Evolutionary conservation across 2,329 filamentous ascomycete species (phyloP).

Genomic region (Davidsoniella eucalypti): DNA sequence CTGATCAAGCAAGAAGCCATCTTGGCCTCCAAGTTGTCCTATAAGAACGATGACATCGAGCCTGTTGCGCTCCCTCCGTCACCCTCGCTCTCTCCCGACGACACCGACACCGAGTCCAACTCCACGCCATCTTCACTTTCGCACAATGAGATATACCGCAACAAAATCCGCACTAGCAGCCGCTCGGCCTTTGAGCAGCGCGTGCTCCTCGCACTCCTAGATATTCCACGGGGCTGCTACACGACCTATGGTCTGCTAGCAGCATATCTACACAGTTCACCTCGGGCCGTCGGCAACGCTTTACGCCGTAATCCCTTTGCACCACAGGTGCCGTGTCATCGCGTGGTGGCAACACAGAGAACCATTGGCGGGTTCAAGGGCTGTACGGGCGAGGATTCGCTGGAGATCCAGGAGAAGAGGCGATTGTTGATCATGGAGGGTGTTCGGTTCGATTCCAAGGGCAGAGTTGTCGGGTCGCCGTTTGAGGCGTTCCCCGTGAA

Average conservation of each 20-base stretch:
- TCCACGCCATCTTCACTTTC: too few species aligned
- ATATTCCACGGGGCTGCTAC: constrained; percentile 58
- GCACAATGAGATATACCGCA: constrained; percentile 16
- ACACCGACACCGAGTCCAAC: too few species aligned
- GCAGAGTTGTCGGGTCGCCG: constrained; percentile 41
- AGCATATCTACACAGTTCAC: constrained; percentile 49
- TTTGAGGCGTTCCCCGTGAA: constrained; percentile 25
- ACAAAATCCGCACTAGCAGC: constrained; percentile 27
- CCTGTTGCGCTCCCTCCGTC: too few species aligned
- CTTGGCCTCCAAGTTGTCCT: too few species aligned
- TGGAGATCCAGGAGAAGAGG: constrained; percentile 47
- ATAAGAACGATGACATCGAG: too few species aligned
- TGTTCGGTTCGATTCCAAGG: constrained; percentile 43
- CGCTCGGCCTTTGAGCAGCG: constrained; percentile 41
- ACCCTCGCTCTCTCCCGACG: too few species aligned
- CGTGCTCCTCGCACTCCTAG: constrained; percentile 57
- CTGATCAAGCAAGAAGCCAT: too few species aligned
- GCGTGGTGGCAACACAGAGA: constrained; percentile 48
- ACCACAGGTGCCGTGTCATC: constrained; percentile 65
- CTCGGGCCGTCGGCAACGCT: constrained; percentile 62
- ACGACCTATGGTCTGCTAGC: constrained; percentile 66
- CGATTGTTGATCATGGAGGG: constrained; percentile 45
- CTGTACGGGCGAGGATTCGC: constrained; percentile 40
- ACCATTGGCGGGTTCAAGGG: constrained; percentile 53
- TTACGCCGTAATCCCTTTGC: constrained; percentile 69